Conservation (phyloP, 2,329 filamentous ascomycete genomes). For the Paraphoma sp. region DNA sequence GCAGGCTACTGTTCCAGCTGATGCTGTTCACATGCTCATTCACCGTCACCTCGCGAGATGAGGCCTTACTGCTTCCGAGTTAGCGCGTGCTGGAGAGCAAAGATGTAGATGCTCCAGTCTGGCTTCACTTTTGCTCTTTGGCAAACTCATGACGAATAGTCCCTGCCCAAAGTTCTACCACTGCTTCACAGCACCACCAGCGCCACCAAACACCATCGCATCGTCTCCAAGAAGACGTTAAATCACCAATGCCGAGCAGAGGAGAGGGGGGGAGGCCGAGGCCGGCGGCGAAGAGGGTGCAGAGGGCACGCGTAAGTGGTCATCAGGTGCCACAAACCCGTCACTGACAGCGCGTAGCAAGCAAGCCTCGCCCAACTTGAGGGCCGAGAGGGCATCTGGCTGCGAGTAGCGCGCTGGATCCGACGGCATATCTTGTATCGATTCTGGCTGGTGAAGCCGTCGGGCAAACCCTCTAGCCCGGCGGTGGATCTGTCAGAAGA, state of each 20-base stretch:
- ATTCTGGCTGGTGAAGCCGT: not conserved
- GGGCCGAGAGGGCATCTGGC: not conserved
- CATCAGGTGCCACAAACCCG: not conserved
- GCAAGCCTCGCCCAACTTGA: constrained; percentile 2
- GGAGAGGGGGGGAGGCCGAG: not conserved
- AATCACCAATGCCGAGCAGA: not conserved
- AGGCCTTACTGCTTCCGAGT: not conserved
- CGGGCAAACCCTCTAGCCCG: not conserved
- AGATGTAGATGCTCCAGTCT: not conserved
- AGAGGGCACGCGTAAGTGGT: not conserved
- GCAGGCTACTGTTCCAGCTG: not conserved
- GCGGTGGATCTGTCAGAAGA: not conserved
- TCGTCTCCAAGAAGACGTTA: not conserved
- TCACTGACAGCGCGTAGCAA: not conserved
- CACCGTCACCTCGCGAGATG: not conserved
- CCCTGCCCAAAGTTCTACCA: not conserved
- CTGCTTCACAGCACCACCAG: not conserved
- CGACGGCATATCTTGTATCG: not conserved
- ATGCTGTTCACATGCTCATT: not conserved
- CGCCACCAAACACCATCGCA: not conserved
- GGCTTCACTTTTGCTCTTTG: constrained; percentile 1
- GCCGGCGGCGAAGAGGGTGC: too few species aligned
- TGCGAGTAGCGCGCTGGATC: not conserved
- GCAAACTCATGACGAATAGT: constrained; percentile 1
- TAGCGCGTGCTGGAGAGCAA: not conserved